Percentiles rank a stretch among this genome's conserved stretches.
Evolutionary conservation across 495 filamentous ascomycete genomes (phyloP).

Genomic region (Lasiosphaeris hirsuta): DNA sequence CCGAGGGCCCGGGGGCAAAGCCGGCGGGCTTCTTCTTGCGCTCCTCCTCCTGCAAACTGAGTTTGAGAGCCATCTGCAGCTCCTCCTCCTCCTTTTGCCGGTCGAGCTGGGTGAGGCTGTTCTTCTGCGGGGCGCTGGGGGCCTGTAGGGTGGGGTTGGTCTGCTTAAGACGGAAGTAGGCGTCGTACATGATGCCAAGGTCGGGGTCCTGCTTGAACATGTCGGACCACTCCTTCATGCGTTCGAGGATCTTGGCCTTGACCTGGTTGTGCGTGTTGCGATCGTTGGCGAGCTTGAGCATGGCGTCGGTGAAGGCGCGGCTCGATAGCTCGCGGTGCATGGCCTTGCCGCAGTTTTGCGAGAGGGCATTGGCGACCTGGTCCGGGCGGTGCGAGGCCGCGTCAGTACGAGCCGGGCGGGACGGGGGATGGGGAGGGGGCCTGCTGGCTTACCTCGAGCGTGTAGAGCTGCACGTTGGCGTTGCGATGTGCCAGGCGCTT

Average conservation of each 20-base stretch:
- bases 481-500: constrained; percentile 95
- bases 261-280: constrained; percentile 95
- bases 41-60: constrained; percentile 83
- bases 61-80: constrained; percentile 88
- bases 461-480: constrained; percentile 98
- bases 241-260: constrained; percentile 93
- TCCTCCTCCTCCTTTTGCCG: constrained; percentile 97
- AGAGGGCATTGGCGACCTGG: constrained; percentile 85
- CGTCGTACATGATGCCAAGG: constrained; percentile 96
- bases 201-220: constrained; percentile 91
- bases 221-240: constrained; percentile 92
- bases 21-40: constrained; percentile 40
- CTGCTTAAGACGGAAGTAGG: constrained; percentile 81
- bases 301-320: constrained; percentile 91
- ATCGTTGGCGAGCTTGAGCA: constrained; percentile 86
- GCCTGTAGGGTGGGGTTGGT: constrained; percentile 87
- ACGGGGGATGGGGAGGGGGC: background rate
- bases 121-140: constrained; percentile 88
- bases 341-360: constrained; percentile 87
- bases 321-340: constrained; percentile 94
- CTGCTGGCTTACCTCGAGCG: constrained; percentile 67
- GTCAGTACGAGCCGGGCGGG: constrained; percentile 7
- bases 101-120: constrained; percentile 82
- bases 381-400: background rate
- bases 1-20: constrained; percentile 33